These are phyloP conservation scores for Cynara cardunculus DNA, from an alignment of 129 eudicot genomes.

Conservation along the genomic window DNA sequence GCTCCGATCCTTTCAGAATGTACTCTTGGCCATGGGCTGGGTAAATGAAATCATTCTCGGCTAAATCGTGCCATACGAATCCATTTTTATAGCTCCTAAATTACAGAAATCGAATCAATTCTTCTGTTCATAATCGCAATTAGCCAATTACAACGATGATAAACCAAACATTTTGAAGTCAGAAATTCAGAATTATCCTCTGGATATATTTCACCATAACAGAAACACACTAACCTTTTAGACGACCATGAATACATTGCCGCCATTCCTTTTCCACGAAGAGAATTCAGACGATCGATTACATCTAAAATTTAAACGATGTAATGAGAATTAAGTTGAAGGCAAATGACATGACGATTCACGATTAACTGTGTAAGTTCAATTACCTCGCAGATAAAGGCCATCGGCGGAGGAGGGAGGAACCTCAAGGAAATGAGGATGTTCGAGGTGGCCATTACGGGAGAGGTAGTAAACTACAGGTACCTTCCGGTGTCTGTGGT, in stretches of 20 bases:
- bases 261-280: conserved; percentile 90
- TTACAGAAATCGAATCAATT: conserved; percentile 1
- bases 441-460: conserved; percentile 81
- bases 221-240: conserved; percentile 44
- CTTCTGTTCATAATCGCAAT: background rate
- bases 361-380: background rate
- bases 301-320: conserved; percentile 39
- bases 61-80: conserved; percentile 89
- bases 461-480: conserved; percentile 74
- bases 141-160: background rate
- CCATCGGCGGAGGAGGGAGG: conserved; percentile 64
- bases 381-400: conserved; percentile 67
- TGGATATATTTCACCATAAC: background rate
- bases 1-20: conserved; percentile 88
- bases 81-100: conserved; percentile 86
- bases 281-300: conserved; percentile 58
- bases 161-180: background rate
- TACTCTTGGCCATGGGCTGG: conserved; percentile 86
- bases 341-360: background rate
- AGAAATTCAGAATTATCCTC: background rate
- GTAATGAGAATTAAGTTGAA: background rate
- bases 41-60: conserved; percentile 71
- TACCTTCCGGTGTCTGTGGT: conserved; percentile 33
- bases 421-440: conserved; percentile 89
- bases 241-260: conserved; percentile 84